Base-by-base conservation (phyloP, 202 grass and related monocot genomes). In the Musa balbisiana region DNA sequence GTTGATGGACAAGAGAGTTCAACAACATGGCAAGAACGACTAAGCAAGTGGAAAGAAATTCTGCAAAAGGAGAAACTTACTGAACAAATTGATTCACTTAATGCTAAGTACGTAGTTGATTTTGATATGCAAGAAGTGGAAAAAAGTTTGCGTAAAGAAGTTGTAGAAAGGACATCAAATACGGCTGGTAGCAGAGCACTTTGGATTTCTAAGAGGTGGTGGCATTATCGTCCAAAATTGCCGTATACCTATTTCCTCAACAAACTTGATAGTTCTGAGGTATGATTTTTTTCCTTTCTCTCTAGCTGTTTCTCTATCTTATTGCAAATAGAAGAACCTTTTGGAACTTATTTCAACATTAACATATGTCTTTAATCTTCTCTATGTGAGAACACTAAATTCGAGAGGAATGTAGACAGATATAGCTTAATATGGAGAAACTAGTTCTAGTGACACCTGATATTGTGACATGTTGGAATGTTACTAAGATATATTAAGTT, bases 71-170 rank as follows among this genome's bases (percentile, higher is more conserved):
- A 83, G 24, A 83, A 77, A 83, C 17, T 76, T 65, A 17, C 73
- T 33, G 81, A 83, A 66, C 81, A 76, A 56, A 83, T 83, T 16
- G 74, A 77, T 71, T 77, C 72, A 49, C 49, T 71, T 60, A 77
- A 62, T 83, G 81, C 81, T n/a, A 83, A 83, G 69, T 83, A 83
- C 72, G 81, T 83, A 71, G 73, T 83, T 83, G 81, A 83, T 54
- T 83, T 83, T 83, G 81, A 83, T 83, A 83, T 83, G 81, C 54
- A 83, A 62, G 81, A 83, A 83, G 81, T 83, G 49, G 81, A 83
- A 74, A 83, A 63, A 62, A 83, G 81, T 83, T 77, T 83, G 60
- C 43, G 81, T 0, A 77, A 77, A 21, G 66, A 83, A 83, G 65
- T 70, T 53, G 52, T 72, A 12, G 81, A 77, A 74, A 83, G 49